Base-by-base conservation (phyloP, 163 green algal species). In the Chloromonas sp. region DNA sequence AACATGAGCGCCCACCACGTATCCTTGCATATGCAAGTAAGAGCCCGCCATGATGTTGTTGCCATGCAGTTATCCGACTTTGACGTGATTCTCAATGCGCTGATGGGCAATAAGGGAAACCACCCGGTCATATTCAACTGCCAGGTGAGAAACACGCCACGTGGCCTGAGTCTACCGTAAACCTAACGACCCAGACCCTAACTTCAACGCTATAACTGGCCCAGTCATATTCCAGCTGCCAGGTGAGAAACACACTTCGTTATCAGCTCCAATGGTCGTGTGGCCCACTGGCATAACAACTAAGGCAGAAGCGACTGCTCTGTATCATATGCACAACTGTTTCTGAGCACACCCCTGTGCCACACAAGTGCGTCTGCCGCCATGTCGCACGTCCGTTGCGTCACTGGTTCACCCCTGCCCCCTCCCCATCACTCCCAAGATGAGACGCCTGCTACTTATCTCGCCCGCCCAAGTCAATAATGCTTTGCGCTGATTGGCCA, bases 71-170 rank as follows among this genome's bases (percentile, higher is more conserved):
- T 70, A 0, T 60, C 58, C 1, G 87, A 90, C 84, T 88, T 86
- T n/a, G 81, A 90, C 66, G 58, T 14, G 71, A 81, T 91, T 5
- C n/a, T 89, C 3, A n/a, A 60, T 1, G 82, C 81, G 61, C 84
- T 89, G 61, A 79, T 92, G 84, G 88, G 90, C 85, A 94, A 93
- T 86, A 93, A 88, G 0, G 87, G 90, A 36, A 84, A 87, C 60
- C 87, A 92, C 80, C 91, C 95, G 0, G 86, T 98, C 79, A 93
- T 98, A 80, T 96, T 97, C 91, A 97, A 95, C 85, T 98, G 94
- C 87, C 88, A 84, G 81, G 81, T 84, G 57, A 58, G 81, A 36
- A 36, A 36, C 36, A 36, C 36, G 36, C 36, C 36, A 36, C 36
- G 36, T 36, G 36, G 36, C 36, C 36, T 36, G 36, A 36, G 36